These are phyloP conservation scores for Alopecurus myosuroides DNA, from an alignment of 176 grass and related monocot species.

Conservation along the genomic window DNA sequence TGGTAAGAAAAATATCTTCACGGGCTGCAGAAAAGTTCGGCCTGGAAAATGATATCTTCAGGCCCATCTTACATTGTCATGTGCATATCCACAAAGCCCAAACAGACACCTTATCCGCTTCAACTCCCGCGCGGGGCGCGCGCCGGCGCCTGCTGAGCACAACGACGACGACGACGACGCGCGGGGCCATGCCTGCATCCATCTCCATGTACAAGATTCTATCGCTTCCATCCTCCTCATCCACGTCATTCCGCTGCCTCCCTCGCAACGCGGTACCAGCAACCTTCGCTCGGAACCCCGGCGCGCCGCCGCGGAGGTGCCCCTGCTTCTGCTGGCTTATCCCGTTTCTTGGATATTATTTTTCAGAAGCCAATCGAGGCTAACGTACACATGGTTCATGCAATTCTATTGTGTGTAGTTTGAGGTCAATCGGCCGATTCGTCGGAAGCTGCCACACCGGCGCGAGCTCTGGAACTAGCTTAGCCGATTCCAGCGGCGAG, in stretches of 20 bases:
- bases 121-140: neutral
- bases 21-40: neutral
- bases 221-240: neutral
- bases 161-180: neutral
- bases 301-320: neutral
- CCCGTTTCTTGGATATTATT: neutral
- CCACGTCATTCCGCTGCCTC: neutral
- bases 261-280: neutral
- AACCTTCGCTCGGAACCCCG: neutral
- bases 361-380: neutral
- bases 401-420: neutral
- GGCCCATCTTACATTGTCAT: neutral
- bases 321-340: neutral
- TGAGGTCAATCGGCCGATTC: neutral
- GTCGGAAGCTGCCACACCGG: neutral
- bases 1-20: neutral
- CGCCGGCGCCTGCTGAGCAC: neutral
- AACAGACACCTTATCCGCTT: neutral
- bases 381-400: neutral
- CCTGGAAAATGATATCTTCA: neutral
- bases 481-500: neutral
- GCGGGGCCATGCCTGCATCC: neutral
- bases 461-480: neutral
- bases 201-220: conserved; percentile 13
- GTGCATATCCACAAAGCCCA: neutral